phyloP scores from a whole-genome alignment of 495 filamentous ascomycete species.

The Hypoxylon lienhwacheense region DNA sequence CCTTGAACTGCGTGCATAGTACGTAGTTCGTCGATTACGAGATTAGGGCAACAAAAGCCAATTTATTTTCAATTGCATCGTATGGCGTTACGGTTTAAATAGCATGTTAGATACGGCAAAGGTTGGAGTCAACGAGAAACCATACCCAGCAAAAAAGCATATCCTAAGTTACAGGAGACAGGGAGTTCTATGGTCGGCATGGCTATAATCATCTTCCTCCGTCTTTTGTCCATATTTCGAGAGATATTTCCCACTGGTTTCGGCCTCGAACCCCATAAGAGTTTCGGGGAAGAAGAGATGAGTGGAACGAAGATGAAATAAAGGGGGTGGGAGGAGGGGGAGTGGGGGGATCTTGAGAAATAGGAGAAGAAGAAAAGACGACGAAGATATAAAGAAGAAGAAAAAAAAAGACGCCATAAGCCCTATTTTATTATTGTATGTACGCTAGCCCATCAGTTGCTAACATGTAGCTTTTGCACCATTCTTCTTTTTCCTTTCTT shows the following conservation, averaged over 20 bases:
- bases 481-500: no score
- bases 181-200: conserved; percentile 36
- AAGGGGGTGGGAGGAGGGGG: no score
- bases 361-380: no score
- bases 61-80: conserved; percentile 35
- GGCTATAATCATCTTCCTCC: conserved; percentile 24
- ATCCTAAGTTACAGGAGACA: conserved; percentile 37
- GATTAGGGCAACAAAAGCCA: conserved; percentile 2
- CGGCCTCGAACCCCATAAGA: not conserved
- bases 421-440: no score
- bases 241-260: conserved; percentile 13
- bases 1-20: not conserved
- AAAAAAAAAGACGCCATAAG: no score
- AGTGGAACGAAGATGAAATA: not conserved
- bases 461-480: no score
- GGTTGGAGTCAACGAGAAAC: conserved; percentile 35
- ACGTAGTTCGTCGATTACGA: not conserved
- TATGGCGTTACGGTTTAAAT: conserved; percentile 37
- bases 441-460: no score
- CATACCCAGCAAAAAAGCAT: conserved; percentile 43
- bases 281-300: conserved; percentile 9
- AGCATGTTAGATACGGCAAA: conserved; percentile 39
- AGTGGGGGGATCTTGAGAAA: no score
- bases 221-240: conserved; percentile 28
- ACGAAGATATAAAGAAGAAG: no score